phyloP scores from a whole-genome alignment of 148 eudicot species.

The Chenopodium formosanum region DNA sequence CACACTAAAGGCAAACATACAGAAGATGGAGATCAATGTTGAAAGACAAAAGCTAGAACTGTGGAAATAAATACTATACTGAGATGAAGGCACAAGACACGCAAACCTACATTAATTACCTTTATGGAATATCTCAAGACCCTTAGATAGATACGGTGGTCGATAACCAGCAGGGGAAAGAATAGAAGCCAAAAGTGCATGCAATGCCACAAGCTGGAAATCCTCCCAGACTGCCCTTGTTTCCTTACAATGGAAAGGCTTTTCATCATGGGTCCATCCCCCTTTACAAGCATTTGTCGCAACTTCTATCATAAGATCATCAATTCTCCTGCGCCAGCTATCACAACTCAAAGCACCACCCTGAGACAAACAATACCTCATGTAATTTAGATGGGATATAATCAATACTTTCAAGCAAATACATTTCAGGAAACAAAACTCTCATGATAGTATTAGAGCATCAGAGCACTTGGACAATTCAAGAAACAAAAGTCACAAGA shows the following conservation, averaged over 20 bases:
- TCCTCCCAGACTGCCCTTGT: slow-evolving; percentile 46
- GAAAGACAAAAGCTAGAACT: not conserved
- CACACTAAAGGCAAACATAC: not conserved
- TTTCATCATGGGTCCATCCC: slow-evolving; percentile 44
- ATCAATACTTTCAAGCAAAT: not conserved
- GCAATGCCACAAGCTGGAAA: slow-evolving; percentile 76
- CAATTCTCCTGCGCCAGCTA: slow-evolving; percentile 64
- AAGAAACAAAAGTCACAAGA: not conserved
- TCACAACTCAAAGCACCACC: slow-evolving; percentile 74
- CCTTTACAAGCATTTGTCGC: slow-evolving; percentile 61
- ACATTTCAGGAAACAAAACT: not conserved
- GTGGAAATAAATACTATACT: not conserved
- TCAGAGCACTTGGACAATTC: not conserved
- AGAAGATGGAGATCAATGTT: not conserved
- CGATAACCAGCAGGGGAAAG: slow-evolving; percentile 68
- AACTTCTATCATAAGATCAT: slow-evolving; percentile 53
- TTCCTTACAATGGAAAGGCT: slow-evolving; percentile 24
- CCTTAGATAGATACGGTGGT: slow-evolving; percentile 63
- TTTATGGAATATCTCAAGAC: slow-evolving; percentile 72
- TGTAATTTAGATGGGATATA: not conserved
- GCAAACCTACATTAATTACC: slow-evolving; percentile 41
- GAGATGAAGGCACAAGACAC: not conserved
- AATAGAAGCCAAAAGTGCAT: slow-evolving; percentile 82
- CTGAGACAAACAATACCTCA: slow-evolving; percentile 35
- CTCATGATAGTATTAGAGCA: not conserved